These are phyloP conservation scores for Turritis glabra DNA, from an alignment of 345 rosid species.

Conservation along the genomic window DNA sequence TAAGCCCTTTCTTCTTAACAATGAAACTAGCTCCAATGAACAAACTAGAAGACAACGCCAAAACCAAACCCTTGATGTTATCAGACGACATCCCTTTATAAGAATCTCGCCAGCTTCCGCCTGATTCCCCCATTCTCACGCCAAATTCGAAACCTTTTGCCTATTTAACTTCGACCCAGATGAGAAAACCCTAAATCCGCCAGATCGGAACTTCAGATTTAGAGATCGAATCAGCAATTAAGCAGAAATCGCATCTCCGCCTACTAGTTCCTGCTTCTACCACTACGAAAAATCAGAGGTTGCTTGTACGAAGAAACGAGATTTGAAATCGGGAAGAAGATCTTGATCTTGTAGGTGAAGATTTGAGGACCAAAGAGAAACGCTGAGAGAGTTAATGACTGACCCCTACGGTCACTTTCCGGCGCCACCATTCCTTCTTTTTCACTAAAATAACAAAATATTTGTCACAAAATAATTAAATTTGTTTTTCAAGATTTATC, in stretches of 20 bases:
- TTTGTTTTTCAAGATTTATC: neutral
- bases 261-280: neutral
- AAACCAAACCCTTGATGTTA: constrained; percentile 77
- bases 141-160: neutral
- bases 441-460: neutral
- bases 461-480: no score
- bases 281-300: neutral
- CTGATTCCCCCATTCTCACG: constrained; percentile 33
- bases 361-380: neutral
- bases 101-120: constrained; percentile 49
- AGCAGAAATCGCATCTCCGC: neutral
- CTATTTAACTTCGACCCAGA: neutral
- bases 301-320: neutral
- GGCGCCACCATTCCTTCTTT: constrained; percentile 19
- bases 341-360: neutral
- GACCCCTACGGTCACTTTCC: constrained; percentile 17
- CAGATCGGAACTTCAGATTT: constrained; percentile 25
- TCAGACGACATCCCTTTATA: constrained; percentile 78
- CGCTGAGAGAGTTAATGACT: constrained; percentile 13
- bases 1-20: constrained; percentile 86
- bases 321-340: constrained; percentile 2
- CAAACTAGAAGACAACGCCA: constrained; percentile 79
- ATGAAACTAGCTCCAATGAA: constrained; percentile 92
- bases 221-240: constrained; percentile 3
- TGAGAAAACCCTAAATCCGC: constrained; percentile 20